Base-by-base conservation (phyloP, 2,329 filamentous ascomycete genomes). In the Penicillium sp. region DNA sequence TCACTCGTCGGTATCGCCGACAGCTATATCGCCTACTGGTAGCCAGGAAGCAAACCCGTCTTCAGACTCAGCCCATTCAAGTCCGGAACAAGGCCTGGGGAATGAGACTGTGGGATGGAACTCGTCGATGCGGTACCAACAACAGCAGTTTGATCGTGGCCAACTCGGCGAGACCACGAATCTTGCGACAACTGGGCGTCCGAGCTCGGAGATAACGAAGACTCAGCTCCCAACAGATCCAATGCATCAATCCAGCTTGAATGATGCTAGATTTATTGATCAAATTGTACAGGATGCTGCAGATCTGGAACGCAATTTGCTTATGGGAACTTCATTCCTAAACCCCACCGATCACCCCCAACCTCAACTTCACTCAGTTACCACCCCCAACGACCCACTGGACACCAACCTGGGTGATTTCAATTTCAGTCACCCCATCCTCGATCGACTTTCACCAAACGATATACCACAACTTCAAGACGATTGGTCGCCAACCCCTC, bases 401-500 rank as follows among this genome's bases (percentile, higher is more conserved):
- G 18, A 57, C 13, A 18, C 48, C n/a, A 43, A 21, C 14, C 22
- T 58, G 22, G 9, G 29, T 7, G 45, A 32, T 1, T 49, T 53
- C 9, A 40, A n/a, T 11, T 55, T 52, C 9, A 22, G 10, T 3
- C 46, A 53, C 6, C n/a, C 46, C 0, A 51, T 56, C 5, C 38
- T 57, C 3, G 49, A 54, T 18, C 45, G 36, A 5, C 31, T 54
- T 0, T 45, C 50, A 2, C 39, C 53, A 1, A 53, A 40, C 21
- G 45, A 45, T 7, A 29, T 50, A 18, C 48, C 40, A 16, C 48
- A 34, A 21, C 52, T 61, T 29, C 61, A 65, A 14, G 64, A 67
- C 21, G 56, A 66, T 39, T 75, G 69, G 71, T 62, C 49, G 40
- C 72, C 69, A 3, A 71, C 71, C 1, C 13, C 57, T 0, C 38